Evolutionary conservation across 768 basidiomycete species (phyloP).

Genomic region (Dentipellis fragilis): DNA sequence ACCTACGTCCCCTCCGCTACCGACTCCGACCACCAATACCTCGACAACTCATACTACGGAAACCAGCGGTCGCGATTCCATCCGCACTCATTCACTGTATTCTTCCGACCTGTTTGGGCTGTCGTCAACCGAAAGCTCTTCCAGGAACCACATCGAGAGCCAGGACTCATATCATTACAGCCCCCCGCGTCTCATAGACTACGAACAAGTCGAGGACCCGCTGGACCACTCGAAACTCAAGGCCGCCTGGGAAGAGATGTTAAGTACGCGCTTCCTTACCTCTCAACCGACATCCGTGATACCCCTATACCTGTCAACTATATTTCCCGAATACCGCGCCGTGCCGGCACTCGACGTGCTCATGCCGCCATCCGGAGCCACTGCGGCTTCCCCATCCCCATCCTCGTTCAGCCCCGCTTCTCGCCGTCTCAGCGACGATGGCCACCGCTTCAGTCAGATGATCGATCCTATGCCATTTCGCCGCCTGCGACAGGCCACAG

Average conservation of each 20-base stretch:
- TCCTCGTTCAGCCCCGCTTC: background rate
- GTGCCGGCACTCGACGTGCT: constrained; percentile 11
- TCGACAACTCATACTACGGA: background rate
- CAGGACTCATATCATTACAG: background rate
- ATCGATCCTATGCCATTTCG: constrained; percentile 12
- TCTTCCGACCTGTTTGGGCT: background rate
- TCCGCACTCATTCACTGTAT: background rate
- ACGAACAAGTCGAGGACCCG: constrained; percentile 1
- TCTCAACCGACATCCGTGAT: constrained; percentile 9
- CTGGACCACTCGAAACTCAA: constrained; percentile 11
- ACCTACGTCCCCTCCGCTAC: constrained; percentile 7
- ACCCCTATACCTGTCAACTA: constrained; percentile 12
- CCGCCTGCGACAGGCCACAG: constrained; percentile 6
- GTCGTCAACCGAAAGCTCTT: background rate
- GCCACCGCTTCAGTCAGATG: background rate
- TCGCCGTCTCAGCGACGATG: background rate
- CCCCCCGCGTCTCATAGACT: background rate
- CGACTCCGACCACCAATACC: background rate
- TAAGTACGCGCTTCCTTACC: constrained; percentile 9
- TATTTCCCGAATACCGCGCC: constrained; percentile 10
- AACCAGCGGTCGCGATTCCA: background rate
- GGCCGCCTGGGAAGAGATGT: constrained; percentile 14
- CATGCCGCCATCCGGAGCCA: background rate
- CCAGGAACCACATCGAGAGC: background rate
- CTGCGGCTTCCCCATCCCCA: background rate